phyloP scores from a whole-genome alignment of 306 rosid species.

The Malus orientalis region DNA sequence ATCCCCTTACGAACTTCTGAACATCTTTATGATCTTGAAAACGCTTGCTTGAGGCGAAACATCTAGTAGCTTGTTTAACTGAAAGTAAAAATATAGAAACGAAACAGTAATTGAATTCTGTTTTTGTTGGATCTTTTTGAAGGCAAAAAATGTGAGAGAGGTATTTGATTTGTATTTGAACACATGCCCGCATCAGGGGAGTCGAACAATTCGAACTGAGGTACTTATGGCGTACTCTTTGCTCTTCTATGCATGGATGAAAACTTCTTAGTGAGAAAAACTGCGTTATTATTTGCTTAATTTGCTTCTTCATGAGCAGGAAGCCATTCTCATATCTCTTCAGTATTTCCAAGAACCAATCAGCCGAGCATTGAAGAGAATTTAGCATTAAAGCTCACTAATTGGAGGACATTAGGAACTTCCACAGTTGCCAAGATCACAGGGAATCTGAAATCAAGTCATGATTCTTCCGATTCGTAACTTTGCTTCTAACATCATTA shows the following conservation, averaged over 20 bases:
- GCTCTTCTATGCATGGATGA: background rate
- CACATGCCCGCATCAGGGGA: conserved; percentile 92
- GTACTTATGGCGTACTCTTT: conserved; percentile 24
- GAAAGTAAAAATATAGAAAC: background rate
- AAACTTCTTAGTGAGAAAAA: background rate
- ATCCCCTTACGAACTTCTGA: background rate
- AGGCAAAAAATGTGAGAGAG: conserved; percentile 56
- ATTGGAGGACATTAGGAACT: background rate
- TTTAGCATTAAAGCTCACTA: conserved; percentile 11
- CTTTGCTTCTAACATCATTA: background rate
- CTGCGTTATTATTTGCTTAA: background rate
- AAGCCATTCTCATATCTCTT: conserved; percentile 84
- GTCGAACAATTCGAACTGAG: conserved; percentile 98
- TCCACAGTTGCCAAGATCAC: background rate
- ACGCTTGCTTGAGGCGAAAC: background rate
- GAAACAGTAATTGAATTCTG: conserved; percentile 4
- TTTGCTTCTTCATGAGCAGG: conserved; percentile 42
- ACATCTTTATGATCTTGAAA: background rate
- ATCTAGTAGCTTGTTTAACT: background rate
- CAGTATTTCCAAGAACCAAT: conserved; percentile 93
- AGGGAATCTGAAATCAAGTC: background rate
- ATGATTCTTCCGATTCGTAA: background rate
- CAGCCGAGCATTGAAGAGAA: conserved; percentile 44
- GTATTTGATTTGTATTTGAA: conserved; percentile 61
- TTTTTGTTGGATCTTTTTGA: conserved; percentile 8